Evolutionary conservation across 2,329 filamentous ascomycete genomes (phyloP).

Genomic region (Colletotrichum shisoi): DNA sequence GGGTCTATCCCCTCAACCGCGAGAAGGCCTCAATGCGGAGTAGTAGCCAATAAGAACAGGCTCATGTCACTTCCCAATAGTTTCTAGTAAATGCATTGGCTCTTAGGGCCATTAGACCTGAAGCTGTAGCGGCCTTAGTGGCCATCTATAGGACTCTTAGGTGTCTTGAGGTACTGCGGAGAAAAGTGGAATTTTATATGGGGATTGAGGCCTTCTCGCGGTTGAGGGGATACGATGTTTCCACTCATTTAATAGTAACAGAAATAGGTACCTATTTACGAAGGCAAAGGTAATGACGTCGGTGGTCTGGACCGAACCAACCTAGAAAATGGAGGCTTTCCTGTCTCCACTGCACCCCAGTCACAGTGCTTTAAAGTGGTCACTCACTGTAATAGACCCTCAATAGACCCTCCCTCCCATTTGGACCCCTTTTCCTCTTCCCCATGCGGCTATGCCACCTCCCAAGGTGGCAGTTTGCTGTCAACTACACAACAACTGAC

Average conservation of each 20-base stretch:
- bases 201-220: too few species aligned
- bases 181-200: too few species aligned
- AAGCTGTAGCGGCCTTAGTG: too few species aligned
- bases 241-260: neutral
- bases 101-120: too few species aligned
- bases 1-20: too few species aligned
- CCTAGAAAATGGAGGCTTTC: neutral
- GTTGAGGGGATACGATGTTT: too few species aligned
- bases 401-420: neutral
- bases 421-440: constrained; percentile 35
- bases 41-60: too few species aligned
- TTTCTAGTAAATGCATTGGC: too few species aligned
- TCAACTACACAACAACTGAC: constrained; percentile 1
- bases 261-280: neutral
- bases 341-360: neutral
- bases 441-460: constrained; percentile 8
- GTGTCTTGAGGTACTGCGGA: too few species aligned
- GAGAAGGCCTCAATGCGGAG: too few species aligned
- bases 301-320: constrained; percentile 33
- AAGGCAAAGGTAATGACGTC: constrained; percentile 25
- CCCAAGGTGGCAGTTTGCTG: neutral
- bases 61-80: too few species aligned
- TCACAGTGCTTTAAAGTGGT: neutral
- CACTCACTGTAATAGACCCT: constrained; percentile 2
- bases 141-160: too few species aligned